Percentiles rank a stretch among this genome's conserved stretches.
phyloP scores from a whole-genome alignment of 306 rosid genomes.

The Cucurbita pepo region DNA sequence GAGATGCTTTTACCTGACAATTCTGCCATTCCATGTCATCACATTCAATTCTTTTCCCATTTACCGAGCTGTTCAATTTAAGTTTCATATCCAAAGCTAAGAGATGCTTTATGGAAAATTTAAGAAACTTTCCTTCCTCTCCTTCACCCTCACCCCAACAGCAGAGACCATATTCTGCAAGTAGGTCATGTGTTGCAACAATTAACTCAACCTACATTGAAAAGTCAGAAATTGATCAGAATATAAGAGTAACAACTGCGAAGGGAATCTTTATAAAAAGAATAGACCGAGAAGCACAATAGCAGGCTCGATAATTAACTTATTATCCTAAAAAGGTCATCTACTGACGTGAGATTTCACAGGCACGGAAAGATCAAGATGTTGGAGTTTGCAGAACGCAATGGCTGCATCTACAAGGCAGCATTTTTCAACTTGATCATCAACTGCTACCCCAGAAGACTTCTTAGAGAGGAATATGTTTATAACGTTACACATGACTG shows the following conservation, averaged over 20 bases:
- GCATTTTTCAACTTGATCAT: constrained; percentile 52
- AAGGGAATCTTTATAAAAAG: not conserved
- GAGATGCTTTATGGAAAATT: constrained; percentile 91
- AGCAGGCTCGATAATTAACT: not conserved
- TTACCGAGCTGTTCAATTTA: constrained; percentile 36
- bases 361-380: constrained; percentile 40
- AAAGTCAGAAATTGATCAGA: constrained; percentile 3
- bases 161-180: constrained; percentile 91
- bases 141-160: constrained; percentile 69
- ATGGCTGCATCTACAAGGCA: constrained; percentile 77
- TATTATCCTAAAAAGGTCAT: constrained; percentile 9
- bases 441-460: constrained; percentile 27
- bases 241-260: not conserved
- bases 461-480: constrained; percentile 38
- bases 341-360: constrained; percentile 61
- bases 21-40: constrained; percentile 34
- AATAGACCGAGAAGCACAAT: not conserved
- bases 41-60: constrained; percentile 32
- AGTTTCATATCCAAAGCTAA: constrained; percentile 82
- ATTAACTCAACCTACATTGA: constrained; percentile 72
- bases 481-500: constrained; percentile 61
- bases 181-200: constrained; percentile 86
- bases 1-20: constrained; percentile 27
- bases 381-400: constrained; percentile 90
- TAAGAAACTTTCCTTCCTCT: constrained; percentile 86